A percentile compares a stretch with the other conserved stretches of the same genome.
These are phyloP conservation scores for Candida sojae DNA, from an alignment of 1,139 yeast genomes.

Conservation along the genomic window DNA sequence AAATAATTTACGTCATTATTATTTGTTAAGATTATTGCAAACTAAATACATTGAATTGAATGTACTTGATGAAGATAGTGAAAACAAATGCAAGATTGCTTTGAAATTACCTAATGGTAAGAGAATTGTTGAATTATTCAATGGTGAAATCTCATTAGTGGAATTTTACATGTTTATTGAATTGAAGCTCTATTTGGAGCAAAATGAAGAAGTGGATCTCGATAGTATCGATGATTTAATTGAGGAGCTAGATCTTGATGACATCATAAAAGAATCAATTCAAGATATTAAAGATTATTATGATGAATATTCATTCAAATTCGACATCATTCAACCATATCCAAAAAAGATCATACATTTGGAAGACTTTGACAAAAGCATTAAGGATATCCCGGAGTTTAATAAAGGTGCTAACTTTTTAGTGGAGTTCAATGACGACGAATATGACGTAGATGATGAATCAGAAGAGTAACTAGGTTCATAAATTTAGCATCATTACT, in stretches of 20 bases:
- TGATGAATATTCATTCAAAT: constrained; percentile 28
- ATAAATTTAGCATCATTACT: too few relatives aligned
- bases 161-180: constrained; percentile 72
- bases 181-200: constrained; percentile 28
- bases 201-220: constrained; percentile 12
- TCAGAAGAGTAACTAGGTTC: not conserved
- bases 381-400: constrained; percentile 29
- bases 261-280: constrained; percentile 10
- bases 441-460: constrained; percentile 12
- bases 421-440: constrained; percentile 34
- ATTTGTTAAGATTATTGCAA: constrained; percentile 17
- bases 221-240: constrained; percentile 15
- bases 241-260: constrained; percentile 12
- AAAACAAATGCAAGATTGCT: constrained; percentile 28
- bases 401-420: constrained; percentile 41
- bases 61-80: constrained; percentile 10
- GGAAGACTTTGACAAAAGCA: constrained; percentile 11
- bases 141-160: constrained; percentile 46
- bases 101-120: constrained; percentile 57
- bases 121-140: constrained; percentile 58
- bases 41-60: constrained; percentile 16
- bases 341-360: constrained; percentile 36
- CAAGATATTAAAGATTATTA: constrained; percentile 22
- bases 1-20: constrained; percentile 14
- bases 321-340: constrained; percentile 46